Conservation (phyloP, 495 filamentous ascomycete species). For the Staphylotrichum longicolle region DNA sequence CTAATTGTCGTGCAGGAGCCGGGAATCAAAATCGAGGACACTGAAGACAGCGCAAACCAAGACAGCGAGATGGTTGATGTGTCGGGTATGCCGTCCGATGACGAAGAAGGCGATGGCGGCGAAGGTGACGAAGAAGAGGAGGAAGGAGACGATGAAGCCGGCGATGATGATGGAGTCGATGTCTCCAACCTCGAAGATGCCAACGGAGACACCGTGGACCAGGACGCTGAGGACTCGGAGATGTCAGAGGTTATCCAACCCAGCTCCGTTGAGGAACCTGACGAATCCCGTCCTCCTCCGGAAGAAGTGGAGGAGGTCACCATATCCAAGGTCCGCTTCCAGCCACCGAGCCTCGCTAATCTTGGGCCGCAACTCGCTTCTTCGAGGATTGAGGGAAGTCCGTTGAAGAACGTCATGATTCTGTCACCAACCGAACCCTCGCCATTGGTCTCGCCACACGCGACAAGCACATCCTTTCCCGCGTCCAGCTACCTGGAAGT, state of each 20-base stretch:
- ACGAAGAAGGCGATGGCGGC: constrained; percentile 48
- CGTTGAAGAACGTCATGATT: constrained; percentile 46
- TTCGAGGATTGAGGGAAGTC: constrained; percentile 45
- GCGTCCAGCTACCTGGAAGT: constrained; percentile 22
- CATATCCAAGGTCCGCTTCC: constrained; percentile 28
- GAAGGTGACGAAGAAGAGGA: constrained; percentile 42
- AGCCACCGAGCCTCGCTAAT: constrained; percentile 21
- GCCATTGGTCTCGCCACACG: constrained; percentile 17
- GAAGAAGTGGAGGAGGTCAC: constrained; percentile 27
- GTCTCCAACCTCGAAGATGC: constrained; percentile 30
- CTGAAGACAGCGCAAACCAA: constrained; percentile 38
- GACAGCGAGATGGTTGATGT: constrained; percentile 54
- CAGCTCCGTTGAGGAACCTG: constrained; percentile 32
- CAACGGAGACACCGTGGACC: constrained; percentile 27
- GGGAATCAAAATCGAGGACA: constrained; percentile 44
- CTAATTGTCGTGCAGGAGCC: constrained; percentile 23
- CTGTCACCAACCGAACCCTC: constrained; percentile 37
- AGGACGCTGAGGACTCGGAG: constrained; percentile 33
- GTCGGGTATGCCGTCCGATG: constrained; percentile 56
- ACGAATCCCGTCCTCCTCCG: constrained; percentile 20
- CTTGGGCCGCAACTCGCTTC: constrained; percentile 15
- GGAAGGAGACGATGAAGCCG: constrained; percentile 41
- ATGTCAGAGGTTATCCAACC: constrained; percentile 25
- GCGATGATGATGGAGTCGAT: constrained; percentile 36
- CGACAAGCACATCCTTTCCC: constrained; percentile 4